Percentiles rank a stretch among this genome's conserved stretches.
Conservation (phyloP, 2,329 filamentous ascomycete species). For the Venturiaceae sp. region DNA sequence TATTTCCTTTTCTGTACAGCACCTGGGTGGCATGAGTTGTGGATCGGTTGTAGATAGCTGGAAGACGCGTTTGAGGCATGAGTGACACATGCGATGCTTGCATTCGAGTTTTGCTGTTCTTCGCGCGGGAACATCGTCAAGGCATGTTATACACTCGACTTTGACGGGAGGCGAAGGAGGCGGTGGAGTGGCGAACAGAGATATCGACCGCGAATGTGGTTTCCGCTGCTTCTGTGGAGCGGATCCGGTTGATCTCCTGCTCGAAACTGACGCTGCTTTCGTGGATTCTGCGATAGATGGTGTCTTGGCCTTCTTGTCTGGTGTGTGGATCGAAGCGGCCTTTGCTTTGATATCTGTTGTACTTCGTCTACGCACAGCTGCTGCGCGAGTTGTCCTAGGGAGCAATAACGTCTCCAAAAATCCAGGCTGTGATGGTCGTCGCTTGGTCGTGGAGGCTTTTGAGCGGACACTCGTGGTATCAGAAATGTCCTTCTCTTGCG, state of each 20-base stretch:
- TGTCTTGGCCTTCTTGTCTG: background rate
- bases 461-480: background rate
- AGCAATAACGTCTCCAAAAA: background rate
- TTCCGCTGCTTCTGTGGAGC: background rate
- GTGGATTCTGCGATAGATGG: background rate
- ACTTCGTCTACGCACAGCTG: background rate
- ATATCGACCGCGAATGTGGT: background rate
- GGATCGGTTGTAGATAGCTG: constrained; percentile 66
- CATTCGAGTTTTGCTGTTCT: constrained; percentile 62
- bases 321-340: background rate
- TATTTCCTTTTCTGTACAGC: constrained; percentile 66
- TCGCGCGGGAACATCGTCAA: constrained; percentile 54
- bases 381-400: background rate
- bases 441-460: background rate
- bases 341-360: background rate
- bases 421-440: background rate
- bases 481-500: background rate
- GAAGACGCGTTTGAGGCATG: constrained; percentile 67
- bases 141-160: constrained; percentile 63
- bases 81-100: constrained; percentile 70
- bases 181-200: constrained; percentile 3
- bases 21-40: constrained; percentile 75
- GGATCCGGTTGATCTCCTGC: background rate
- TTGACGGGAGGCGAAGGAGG: constrained; percentile 27
- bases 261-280: background rate